Conservation (phyloP, 2,329 filamentous ascomycete species). For the Exophiala lecanii-corni region DNA sequence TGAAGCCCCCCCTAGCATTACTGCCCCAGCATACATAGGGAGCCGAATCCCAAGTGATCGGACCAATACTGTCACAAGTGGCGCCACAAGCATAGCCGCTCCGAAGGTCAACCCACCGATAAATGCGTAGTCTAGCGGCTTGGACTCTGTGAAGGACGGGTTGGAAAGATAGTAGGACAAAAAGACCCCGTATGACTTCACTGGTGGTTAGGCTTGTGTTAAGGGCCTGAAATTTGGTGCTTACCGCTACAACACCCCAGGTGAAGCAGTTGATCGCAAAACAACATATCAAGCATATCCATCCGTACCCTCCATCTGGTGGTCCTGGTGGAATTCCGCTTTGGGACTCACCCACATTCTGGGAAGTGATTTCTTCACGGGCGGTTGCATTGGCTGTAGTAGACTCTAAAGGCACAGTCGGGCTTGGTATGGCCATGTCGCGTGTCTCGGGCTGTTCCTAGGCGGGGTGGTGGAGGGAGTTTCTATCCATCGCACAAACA, state of each 20-base stretch:
- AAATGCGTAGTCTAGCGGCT: constrained; percentile 29
- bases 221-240: constrained; percentile 5
- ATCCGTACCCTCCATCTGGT: constrained; percentile 33
- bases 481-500: neutral
- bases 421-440: constrained; percentile 1
- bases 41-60: constrained; percentile 18
- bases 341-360: neutral
- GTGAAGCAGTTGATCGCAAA: constrained; percentile 31
- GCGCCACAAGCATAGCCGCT: constrained; percentile 26
- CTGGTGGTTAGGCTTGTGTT: neutral
- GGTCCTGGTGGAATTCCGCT: constrained; percentile 3
- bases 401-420: neutral
- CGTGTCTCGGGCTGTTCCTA: neutral
- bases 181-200: constrained; percentile 39
- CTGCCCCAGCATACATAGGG: constrained; percentile 19
- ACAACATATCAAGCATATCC: constrained; percentile 26
- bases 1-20: constrained; percentile 21
- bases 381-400: neutral
- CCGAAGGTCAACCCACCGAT: constrained; percentile 29
- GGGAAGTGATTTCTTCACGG: neutral
- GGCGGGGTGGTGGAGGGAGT: neutral
- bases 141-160: constrained; percentile 26
- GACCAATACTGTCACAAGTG: constrained; percentile 25
- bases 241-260: constrained; percentile 30
- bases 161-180: constrained; percentile 37